Conservation (phyloP, 1,284 basidiomycete species). For the Melampsora allii-populina region DNA sequence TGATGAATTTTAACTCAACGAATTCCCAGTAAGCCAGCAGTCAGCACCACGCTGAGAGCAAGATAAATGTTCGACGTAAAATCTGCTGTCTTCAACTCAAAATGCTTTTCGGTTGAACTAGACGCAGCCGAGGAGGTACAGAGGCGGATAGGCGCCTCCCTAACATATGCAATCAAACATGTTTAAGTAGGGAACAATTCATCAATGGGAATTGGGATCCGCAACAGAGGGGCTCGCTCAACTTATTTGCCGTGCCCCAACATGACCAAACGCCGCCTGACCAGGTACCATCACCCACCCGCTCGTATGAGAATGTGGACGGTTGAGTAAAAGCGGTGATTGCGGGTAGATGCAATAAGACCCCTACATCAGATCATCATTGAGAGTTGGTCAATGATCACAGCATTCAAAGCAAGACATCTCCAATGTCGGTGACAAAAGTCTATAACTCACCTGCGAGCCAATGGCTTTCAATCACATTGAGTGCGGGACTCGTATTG, state of each 20-base stretch:
- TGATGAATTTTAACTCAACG: slow-evolving; percentile 2
- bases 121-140: slow-evolving; percentile 28
- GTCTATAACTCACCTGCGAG: slow-evolving; percentile 17
- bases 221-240: neutral
- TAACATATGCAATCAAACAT: neutral
- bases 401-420: neutral
- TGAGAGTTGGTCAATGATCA: neutral
- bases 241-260: slow-evolving; percentile 40
- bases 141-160: slow-evolving; percentile 28
- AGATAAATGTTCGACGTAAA: slow-evolving; percentile 33
- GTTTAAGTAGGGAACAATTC: neutral
- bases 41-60: slow-evolving; percentile 31
- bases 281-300: slow-evolving; percentile 6
- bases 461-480: slow-evolving; percentile 41
- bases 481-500: slow-evolving; percentile 4
- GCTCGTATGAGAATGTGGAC: slow-evolving; percentile 41
- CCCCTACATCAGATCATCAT: slow-evolving; percentile 5
- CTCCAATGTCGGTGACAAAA: no score
- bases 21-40: slow-evolving; percentile 38
- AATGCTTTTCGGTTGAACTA: slow-evolving; percentile 13
- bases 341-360: slow-evolving; percentile 37
- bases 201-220: neutral
- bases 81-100: slow-evolving; percentile 30
- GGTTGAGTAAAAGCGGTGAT: slow-evolving; percentile 36
- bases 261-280: slow-evolving; percentile 19